Conservation (phyloP, 306 rosid genomes). For the Styphnolobium japonicum region DNA sequence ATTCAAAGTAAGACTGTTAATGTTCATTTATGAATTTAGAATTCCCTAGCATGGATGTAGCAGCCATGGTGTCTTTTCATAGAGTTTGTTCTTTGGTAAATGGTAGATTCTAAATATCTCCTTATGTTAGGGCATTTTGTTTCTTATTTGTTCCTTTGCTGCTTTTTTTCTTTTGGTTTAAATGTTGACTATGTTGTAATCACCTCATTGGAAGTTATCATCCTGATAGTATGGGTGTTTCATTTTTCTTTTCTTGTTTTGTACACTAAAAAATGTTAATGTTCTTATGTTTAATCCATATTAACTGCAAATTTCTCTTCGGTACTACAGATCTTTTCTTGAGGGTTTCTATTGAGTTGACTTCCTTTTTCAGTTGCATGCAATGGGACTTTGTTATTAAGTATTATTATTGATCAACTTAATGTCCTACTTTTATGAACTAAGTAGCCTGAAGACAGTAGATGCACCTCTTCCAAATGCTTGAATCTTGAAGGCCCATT, state of each 20-base stretch:
- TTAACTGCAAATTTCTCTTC: background rate
- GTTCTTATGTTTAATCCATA: background rate
- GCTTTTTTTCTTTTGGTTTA: too few relatives aligned
- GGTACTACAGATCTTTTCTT: background rate
- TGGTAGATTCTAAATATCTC: background rate
- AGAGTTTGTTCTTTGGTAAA: background rate
- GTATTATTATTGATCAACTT: constrained; percentile 4
- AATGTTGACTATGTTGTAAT: background rate
- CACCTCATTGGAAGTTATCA: background rate
- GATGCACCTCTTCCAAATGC: constrained; percentile 11
- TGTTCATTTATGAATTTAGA: background rate
- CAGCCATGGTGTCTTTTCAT: constrained; percentile 5
- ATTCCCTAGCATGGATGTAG: background rate
- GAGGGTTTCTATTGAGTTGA: background rate
- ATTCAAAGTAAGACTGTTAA: background rate
- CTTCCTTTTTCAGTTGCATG: background rate
- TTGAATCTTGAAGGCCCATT: background rate
- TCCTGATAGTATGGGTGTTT: constrained; percentile 7
- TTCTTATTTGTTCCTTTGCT: background rate
- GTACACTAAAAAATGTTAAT: background rate
- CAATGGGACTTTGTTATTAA: background rate
- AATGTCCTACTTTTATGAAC: background rate
- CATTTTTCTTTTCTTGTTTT: background rate
- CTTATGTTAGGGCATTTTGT: background rate
- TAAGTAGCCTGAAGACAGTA: background rate